These are phyloP conservation scores for Pichia heedii DNA, from an alignment of 805 yeast species.

Conservation along the genomic window DNA sequence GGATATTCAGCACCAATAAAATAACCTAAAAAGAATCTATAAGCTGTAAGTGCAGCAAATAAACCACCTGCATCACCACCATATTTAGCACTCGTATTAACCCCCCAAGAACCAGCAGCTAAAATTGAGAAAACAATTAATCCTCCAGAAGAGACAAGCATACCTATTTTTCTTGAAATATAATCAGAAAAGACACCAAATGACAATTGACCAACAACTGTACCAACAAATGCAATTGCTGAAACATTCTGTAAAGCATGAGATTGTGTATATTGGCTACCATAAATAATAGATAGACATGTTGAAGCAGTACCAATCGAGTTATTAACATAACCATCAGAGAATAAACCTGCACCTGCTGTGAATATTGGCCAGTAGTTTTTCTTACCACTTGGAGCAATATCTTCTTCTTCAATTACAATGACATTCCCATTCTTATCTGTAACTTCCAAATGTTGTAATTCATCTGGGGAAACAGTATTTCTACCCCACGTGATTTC, in stretches of 20 bases:
- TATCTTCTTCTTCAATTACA: constrained; percentile 18
- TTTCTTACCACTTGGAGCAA: constrained; percentile 18
- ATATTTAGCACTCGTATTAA: constrained; percentile 27
- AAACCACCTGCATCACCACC: constrained; percentile 60
- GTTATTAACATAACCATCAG: constrained; percentile 89
- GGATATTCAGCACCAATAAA: constrained; percentile 96
- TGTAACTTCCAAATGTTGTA: constrained; percentile 12
- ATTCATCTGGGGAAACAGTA: constrained; percentile 11
- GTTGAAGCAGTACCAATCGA: constrained; percentile 72
- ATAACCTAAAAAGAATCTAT: constrained; percentile 79
- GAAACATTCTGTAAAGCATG: constrained; percentile 71
- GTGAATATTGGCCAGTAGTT: constrained; percentile 59
- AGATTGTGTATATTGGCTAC: constrained; percentile 50
- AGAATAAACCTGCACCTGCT: constrained; percentile 87
- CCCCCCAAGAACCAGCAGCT: constrained; percentile 86
- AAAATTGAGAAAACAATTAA: constrained; percentile 71
- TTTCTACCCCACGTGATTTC: constrained; percentile 24
- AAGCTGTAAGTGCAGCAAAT: constrained; percentile 74
- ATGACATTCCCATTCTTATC: constrained; percentile 17
- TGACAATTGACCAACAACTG: constrained; percentile 73
- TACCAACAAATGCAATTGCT: constrained; percentile 86
- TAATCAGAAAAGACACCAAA: constrained; percentile 81
- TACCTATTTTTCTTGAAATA: constrained; percentile 71
- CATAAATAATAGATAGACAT: constrained; percentile 59
- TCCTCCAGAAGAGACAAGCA: constrained; percentile 69